A percentile compares a stretch with the other conserved stretches of the same genome.
Evolutionary conservation across 108 stramenopile genomes (phyloP).

Genomic region (Skeletonema tropicum): DNA sequence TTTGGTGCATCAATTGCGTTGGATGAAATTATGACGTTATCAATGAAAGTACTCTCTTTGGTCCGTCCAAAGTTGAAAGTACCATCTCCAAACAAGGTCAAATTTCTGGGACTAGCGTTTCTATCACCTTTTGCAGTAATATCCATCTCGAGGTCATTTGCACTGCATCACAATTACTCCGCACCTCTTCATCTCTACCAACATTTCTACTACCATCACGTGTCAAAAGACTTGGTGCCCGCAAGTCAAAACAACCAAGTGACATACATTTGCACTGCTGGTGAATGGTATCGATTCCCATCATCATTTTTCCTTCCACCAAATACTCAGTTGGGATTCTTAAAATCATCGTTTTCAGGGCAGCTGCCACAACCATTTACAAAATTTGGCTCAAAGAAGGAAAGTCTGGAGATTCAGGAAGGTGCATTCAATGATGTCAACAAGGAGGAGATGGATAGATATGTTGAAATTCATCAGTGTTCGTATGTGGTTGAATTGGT

Average conservation of each 20-base stretch:
- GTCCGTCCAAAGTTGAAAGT: background rate
- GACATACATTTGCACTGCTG: conserved; percentile 83
- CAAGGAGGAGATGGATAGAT: conserved; percentile 68
- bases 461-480: conserved; percentile 59
- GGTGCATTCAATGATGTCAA: conserved; percentile 85
- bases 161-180: conserved; percentile 71
- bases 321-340: conserved; percentile 69
- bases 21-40: conserved; percentile 11
- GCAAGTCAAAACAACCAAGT: conserved; percentile 1
- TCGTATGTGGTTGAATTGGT: conserved; percentile 81
- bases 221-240: conserved; percentile 1
- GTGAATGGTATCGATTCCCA: conserved; percentile 98
- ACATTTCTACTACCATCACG: conserved; percentile 26
- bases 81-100: background rate
- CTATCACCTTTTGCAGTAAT: conserved; percentile 50
- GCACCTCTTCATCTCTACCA: conserved; percentile 79
- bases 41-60: background rate
- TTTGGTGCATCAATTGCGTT: conserved; percentile 53
- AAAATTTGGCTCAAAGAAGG: conserved; percentile 49
- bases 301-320: conserved; percentile 87
- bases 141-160: conserved; percentile 65
- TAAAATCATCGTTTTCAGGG: conserved; percentile 86
- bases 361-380: conserved; percentile 93
- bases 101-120: conserved; percentile 12
- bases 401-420: conserved; percentile 20